Percentiles rank a stretch among this genome's conserved stretches.
Conservation (phyloP, 495 filamentous ascomycete species). For the Elasticomyces elasticus region DNA sequence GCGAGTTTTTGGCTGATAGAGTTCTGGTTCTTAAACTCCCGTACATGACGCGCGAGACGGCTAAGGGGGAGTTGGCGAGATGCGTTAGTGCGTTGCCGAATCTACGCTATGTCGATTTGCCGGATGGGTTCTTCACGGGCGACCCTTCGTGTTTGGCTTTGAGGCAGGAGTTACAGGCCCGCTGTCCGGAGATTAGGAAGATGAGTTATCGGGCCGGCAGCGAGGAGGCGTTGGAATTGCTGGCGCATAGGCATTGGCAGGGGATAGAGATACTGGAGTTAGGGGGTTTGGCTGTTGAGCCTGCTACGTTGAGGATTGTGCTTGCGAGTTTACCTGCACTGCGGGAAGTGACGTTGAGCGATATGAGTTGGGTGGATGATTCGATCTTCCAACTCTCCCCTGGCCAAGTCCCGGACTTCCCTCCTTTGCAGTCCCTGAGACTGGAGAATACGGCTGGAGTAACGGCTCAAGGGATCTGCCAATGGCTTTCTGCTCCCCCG, state of each 20-base stretch:
- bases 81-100: slow-evolving; percentile 77
- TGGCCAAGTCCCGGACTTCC: slow-evolving; percentile 52
- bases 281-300: slow-evolving; percentile 60
- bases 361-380: slow-evolving; percentile 62
- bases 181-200: slow-evolving; percentile 73
- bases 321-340: slow-evolving; percentile 57
- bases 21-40: slow-evolving; percentile 78
- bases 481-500: slow-evolving; percentile 43
- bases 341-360: slow-evolving; percentile 59
- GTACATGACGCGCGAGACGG: slow-evolving; percentile 92
- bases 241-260: slow-evolving; percentile 59
- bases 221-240: slow-evolving; percentile 63
- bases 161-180: slow-evolving; percentile 70
- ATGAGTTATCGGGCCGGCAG: slow-evolving; percentile 75
- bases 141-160: slow-evolving; percentile 64
- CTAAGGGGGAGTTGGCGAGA: slow-evolving; percentile 72
- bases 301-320: slow-evolving; percentile 56
- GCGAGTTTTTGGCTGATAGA: slow-evolving; percentile 50
- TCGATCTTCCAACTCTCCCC: slow-evolving; percentile 54
- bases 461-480: slow-evolving; percentile 56
- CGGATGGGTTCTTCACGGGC: slow-evolving; percentile 74
- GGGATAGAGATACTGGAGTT: slow-evolving; percentile 75
- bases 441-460: slow-evolving; percentile 58
- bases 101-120: slow-evolving; percentile 82
- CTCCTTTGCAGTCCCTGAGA: slow-evolving; percentile 56